phyloP scores from a whole-genome alignment of 208 protist genomes.

The Phytomonas francai region DNA sequence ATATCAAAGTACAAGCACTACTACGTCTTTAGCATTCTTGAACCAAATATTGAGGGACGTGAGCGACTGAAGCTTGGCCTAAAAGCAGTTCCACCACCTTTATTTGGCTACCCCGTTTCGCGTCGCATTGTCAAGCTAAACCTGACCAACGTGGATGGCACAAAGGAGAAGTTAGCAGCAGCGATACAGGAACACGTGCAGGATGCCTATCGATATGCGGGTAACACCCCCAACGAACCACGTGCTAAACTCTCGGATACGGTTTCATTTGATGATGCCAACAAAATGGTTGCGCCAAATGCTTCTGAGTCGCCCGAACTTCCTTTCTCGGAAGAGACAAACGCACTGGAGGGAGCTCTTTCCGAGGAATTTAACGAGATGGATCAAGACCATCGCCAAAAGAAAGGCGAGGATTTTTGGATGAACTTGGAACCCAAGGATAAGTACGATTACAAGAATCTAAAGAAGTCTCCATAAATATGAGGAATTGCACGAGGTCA shows the following conservation, averaged over 20 bases:
- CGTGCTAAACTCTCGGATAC: constrained; percentile 73
- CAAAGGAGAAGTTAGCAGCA: constrained; percentile 88
- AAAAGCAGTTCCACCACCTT: constrained; percentile 77
- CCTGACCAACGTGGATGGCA: constrained; percentile 76
- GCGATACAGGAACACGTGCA: constrained; percentile 90
- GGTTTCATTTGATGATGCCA: constrained; percentile 84
- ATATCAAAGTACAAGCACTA: constrained; percentile 93
- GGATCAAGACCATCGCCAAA: constrained; percentile 70
- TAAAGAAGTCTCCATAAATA: constrained; percentile 80
- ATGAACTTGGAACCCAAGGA: constrained; percentile 87
- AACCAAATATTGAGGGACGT: constrained; percentile 87
- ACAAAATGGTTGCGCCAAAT: constrained; percentile 88
- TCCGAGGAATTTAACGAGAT: constrained; percentile 68
- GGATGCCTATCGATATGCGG: constrained; percentile 86
- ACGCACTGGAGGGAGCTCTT: constrained; percentile 28
- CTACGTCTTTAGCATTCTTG: constrained; percentile 90
- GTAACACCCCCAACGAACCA: constrained; percentile 72
- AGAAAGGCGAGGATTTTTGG: constrained; percentile 91
- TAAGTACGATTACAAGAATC: constrained; percentile 87
- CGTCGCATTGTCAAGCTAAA: constrained; percentile 90
- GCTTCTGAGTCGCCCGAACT: constrained; percentile 42
- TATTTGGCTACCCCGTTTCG: constrained; percentile 87
- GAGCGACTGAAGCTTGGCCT: constrained; percentile 87
- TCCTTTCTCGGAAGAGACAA: constrained; percentile 24
- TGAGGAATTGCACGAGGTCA: not conserved